These are phyloP conservation scores for Coleophoma eucalyptorum DNA, from an alignment of 2,329 filamentous ascomycete genomes.

Conservation along the genomic window DNA sequence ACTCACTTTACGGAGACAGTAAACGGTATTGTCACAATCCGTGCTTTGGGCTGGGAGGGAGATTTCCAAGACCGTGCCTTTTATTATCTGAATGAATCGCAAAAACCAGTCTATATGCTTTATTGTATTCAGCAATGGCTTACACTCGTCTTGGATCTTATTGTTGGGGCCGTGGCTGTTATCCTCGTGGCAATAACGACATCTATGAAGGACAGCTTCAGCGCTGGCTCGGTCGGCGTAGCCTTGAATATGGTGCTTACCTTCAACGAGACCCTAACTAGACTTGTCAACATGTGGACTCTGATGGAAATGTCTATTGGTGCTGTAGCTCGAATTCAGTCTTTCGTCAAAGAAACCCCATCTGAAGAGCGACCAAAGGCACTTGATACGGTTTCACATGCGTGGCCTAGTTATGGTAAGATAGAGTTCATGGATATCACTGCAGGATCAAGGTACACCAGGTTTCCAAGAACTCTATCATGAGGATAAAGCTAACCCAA, in stretches of 20 bases:
- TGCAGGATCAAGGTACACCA: slow-evolving; percentile 1
- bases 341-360: not conserved
- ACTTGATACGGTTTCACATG: not conserved
- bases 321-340: slow-evolving; percentile 48
- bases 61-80: no score
- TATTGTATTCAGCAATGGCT: slow-evolving; percentile 42
- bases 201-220: not conserved
- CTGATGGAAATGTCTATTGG: slow-evolving; percentile 53
- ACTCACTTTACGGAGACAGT: no score
- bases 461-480: no score
- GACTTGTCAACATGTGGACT: slow-evolving; percentile 37
- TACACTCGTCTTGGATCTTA: slow-evolving; percentile 37
- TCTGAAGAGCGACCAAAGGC: not conserved
- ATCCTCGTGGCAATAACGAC: slow-evolving; percentile 24
- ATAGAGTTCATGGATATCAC: slow-evolving; percentile 4
- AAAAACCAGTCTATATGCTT: slow-evolving; percentile 40
- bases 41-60: no score
- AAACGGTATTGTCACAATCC: no score
- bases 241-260: slow-evolving; percentile 43
- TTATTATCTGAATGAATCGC: slow-evolving; percentile 32
- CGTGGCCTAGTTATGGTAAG: slow-evolving; percentile 26
- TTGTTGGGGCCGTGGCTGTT: slow-evolving; percentile 31
- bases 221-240: slow-evolving; percentile 4
- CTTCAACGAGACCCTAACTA: slow-evolving; percentile 37
- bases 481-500: no score